Conservation (phyloP, 2,329 filamentous ascomycete genomes). For the Colletotrichum truncatum region DNA sequence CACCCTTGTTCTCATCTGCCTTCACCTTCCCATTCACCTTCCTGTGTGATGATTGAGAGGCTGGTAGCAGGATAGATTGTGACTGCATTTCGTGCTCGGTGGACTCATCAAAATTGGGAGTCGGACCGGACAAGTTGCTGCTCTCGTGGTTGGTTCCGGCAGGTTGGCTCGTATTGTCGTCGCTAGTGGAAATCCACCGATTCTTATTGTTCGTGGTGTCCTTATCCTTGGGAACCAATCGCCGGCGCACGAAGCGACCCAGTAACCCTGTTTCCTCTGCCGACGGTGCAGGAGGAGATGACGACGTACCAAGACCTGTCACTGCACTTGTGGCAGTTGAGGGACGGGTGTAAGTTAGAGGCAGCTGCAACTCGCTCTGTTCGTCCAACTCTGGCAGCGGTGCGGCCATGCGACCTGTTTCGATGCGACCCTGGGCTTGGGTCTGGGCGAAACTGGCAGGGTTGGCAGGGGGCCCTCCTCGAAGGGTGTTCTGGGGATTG, state of each 20-base stretch:
- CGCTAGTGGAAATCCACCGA: neutral
- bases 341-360: neutral
- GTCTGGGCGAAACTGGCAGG: neutral
- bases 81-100: neutral
- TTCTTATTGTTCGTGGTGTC: conserved; percentile 12
- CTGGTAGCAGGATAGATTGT: neutral
- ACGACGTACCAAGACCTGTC: conserved; percentile 6
- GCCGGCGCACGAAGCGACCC: conserved; percentile 19
- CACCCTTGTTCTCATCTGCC: neutral
- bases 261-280: conserved; percentile 17
- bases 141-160: neutral
- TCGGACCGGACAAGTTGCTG: neutral
- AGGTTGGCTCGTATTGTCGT: neutral
- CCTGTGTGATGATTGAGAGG: conserved; percentile 1
- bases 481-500: conserved; percentile 30
- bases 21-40: neutral
- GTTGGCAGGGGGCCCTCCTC: conserved; percentile 3
- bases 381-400: conserved; percentile 24
- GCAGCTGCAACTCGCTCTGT: conserved; percentile 11
- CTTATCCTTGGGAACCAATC: conserved; percentile 16
- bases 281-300: conserved; percentile 7
- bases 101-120: neutral
- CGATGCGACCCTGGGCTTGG: conserved; percentile 18
- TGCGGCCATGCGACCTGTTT: conserved; percentile 16
- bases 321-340: neutral